Conservation (phyloP, 257 asterid genomes). For the Penstemon davidsonii region DNA sequence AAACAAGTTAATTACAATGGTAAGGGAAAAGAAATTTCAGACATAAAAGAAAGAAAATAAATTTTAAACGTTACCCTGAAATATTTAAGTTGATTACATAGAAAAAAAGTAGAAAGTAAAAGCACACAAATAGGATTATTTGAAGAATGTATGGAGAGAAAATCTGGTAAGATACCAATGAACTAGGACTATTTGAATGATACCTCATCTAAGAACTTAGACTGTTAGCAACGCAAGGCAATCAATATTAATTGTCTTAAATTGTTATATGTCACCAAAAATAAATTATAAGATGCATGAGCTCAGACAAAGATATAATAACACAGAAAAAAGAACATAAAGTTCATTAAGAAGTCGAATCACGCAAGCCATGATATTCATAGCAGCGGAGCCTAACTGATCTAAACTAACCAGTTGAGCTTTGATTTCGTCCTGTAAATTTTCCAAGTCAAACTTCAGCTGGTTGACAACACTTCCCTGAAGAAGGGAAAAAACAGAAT, state of each 20-base stretch:
- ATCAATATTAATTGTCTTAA: too few relatives aligned
- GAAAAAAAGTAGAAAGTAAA: too few relatives aligned
- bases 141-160: too few relatives aligned
- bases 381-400: slow-evolving; percentile 20
- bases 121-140: too few relatives aligned
- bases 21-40: background rate
- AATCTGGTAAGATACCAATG: too few relatives aligned
- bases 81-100: background rate
- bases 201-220: too few relatives aligned
- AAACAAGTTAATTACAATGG: background rate
- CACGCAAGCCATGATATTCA: slow-evolving; percentile 4
- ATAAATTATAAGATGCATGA: slow-evolving; percentile 19
- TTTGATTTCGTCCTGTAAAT: slow-evolving; percentile 75
- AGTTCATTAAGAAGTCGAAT: slow-evolving; percentile 10
- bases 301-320: slow-evolving; percentile 15
- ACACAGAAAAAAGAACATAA: slow-evolving; percentile 1
- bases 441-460: slow-evolving; percentile 76
- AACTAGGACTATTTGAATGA: too few relatives aligned
- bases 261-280: slow-evolving; percentile 6
- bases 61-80: slow-evolving; percentile 8
- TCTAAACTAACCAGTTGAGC: slow-evolving; percentile 65
- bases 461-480: slow-evolving; percentile 86
- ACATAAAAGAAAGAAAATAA: slow-evolving; percentile 12
- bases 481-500: slow-evolving; percentile 25
- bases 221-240: too few relatives aligned